A percentile compares a stretch with the other conserved stretches of the same genome.
Evolutionary conservation across 2,329 filamentous ascomycete genomes (phyloP).

Genomic region (Fusarium pseudonygamai): DNA sequence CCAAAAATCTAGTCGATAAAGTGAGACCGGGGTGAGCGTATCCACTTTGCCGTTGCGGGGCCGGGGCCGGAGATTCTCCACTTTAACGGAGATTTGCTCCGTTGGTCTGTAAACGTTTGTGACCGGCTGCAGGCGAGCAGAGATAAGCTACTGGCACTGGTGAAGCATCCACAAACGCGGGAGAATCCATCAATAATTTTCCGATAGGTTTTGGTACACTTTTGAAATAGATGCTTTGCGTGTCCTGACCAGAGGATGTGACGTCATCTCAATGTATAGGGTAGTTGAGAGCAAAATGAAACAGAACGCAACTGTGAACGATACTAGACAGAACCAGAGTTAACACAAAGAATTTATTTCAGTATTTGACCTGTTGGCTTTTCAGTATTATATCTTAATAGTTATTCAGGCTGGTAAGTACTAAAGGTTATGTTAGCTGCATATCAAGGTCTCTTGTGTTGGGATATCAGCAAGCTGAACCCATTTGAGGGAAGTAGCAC

Average conservation of each 20-base stretch:
- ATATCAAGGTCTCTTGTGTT: too few relatives aligned
- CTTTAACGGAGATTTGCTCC: neutral
- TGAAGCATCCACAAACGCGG: fast-evolving
- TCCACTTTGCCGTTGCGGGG: neutral
- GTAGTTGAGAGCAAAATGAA: neutral
- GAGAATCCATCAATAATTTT: fast-evolving
- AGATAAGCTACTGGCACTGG: fast-evolving
- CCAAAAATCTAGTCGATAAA: neutral
- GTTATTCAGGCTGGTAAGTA: too few relatives aligned
- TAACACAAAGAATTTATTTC: neutral
- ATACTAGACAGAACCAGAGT: neutral
- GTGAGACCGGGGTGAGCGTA: neutral
- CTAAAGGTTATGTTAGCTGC: too few relatives aligned
- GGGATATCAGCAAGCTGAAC: too few relatives aligned
- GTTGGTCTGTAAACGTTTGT: fast-evolving
- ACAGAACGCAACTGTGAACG: neutral
- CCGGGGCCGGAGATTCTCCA: neutral
- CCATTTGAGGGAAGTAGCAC: too few relatives aligned
- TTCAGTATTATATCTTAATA: too few relatives aligned
- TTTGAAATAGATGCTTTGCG: neutral
- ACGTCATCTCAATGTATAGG: neutral
- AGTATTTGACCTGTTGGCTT: too few relatives aligned
- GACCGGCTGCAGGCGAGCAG: neutral
- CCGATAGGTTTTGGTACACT: neutral
- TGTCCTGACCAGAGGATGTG: fast-evolving